Evolutionary conservation across 345 rosid species (phyloP).

Genomic region (Laguncularia racemosa): DNA sequence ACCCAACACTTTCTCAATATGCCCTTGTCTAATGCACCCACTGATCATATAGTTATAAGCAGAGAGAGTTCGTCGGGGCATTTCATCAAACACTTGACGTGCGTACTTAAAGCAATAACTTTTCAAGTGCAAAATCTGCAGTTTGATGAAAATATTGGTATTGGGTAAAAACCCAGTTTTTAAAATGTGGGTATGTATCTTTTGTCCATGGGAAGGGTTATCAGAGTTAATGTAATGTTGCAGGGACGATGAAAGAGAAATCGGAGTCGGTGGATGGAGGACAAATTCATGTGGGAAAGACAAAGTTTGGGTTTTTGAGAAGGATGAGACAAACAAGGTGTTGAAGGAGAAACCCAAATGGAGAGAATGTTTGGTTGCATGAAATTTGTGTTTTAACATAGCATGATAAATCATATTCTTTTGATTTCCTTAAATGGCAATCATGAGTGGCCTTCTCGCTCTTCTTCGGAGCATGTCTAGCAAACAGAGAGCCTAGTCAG

Average conservation of each 20-base stretch:
- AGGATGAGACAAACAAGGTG: too few species aligned
- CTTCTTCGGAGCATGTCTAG: too few species aligned
- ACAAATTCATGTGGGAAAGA: slow-evolving; percentile 8
- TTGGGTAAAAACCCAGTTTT: slow-evolving; percentile 60
- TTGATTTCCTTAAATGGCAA: too few species aligned
- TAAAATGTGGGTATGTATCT: slow-evolving; percentile 53
- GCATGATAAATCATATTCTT: too few species aligned
- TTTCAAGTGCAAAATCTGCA: slow-evolving; percentile 51
- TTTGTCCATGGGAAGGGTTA: slow-evolving; percentile 46
- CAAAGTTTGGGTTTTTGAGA: background rate
- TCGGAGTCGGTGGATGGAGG: slow-evolving; percentile 15
- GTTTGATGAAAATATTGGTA: slow-evolving; percentile 54
- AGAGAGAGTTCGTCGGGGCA: slow-evolving; percentile 56
- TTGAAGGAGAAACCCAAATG: too few species aligned
- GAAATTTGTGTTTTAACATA: too few species aligned
- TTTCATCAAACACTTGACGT: slow-evolving; percentile 65
- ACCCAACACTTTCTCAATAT: slow-evolving; percentile 24
- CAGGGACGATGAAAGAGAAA: slow-evolving; percentile 39
- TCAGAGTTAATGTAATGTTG: slow-evolving; percentile 65
- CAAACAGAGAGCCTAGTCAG: too few species aligned
- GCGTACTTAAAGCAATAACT: slow-evolving; percentile 48
- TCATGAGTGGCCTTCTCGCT: too few species aligned
- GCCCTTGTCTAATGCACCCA: slow-evolving; percentile 56
- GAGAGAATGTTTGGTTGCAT: too few species aligned
- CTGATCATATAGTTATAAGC: slow-evolving; percentile 75